These are phyloP conservation scores for Sporothrix inflata DNA, from an alignment of 2,329 filamentous ascomycete species.

Conservation along the genomic window DNA sequence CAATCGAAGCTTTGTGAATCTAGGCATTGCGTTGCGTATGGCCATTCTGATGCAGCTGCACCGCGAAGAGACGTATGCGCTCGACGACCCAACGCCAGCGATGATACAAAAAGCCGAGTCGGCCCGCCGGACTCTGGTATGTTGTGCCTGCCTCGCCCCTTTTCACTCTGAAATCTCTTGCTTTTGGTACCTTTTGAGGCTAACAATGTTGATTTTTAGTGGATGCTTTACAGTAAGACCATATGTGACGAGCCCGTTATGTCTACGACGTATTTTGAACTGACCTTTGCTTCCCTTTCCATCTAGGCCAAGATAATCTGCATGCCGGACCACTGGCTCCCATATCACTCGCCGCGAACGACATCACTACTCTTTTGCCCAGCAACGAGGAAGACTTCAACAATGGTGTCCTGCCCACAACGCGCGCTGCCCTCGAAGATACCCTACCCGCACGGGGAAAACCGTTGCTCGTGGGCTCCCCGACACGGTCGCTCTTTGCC, in stretches of 20 bases:
- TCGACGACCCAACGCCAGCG: constrained; percentile 48
- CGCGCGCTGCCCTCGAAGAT: constrained; percentile 57
- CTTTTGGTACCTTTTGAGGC: neutral
- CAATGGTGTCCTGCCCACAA: constrained; percentile 50
- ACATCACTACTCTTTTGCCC: constrained; percentile 59
- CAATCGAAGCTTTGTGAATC: constrained; percentile 60
- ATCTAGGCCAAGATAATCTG: constrained; percentile 57
- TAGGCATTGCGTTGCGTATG: constrained; percentile 61
- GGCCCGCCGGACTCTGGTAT: constrained; percentile 59
- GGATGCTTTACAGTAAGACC: constrained; percentile 58
- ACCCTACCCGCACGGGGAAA: constrained; percentile 55
- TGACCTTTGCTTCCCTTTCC: neutral
- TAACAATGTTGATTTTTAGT: constrained; percentile 42
- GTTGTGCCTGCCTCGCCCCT: constrained; percentile 31
- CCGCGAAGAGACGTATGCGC: constrained; percentile 57
- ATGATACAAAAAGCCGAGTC: constrained; percentile 56
- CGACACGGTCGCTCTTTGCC: constrained; percentile 57
- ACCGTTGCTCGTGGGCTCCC: constrained; percentile 48
- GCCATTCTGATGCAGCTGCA: constrained; percentile 59
- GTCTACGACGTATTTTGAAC: neutral
- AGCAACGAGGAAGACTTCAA: constrained; percentile 58
- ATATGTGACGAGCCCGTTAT: neutral
- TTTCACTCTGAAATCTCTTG: neutral
- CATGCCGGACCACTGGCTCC: constrained; percentile 57
- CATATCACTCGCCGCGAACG: constrained; percentile 54